A percentile compares a stretch with the other conserved stretches of the same genome.
Conservation (phyloP, 345 rosid genomes). For the Ceriops zippeliana region DNA sequence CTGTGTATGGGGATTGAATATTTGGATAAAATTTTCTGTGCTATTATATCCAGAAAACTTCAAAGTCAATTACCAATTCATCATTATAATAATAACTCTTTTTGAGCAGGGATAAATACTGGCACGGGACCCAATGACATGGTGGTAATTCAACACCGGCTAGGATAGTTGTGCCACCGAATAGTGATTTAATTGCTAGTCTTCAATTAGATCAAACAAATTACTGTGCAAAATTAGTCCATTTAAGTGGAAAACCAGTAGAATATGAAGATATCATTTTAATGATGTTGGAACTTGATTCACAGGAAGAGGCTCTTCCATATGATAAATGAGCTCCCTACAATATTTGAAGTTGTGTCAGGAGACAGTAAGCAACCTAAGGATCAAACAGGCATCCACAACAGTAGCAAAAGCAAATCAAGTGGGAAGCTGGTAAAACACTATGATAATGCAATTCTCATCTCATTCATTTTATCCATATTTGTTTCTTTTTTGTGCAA, state of each 20-base stretch:
- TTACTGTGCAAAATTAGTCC: not conserved
- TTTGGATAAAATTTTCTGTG: no score
- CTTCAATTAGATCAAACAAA: no score
- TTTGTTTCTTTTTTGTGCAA: not conserved
- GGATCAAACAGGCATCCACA: slow-evolving; percentile 69
- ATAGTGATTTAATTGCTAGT: no score
- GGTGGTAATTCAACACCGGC: no score
- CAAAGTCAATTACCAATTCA: no score
- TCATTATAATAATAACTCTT: no score
- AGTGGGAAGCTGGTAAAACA: slow-evolving; percentile 58
- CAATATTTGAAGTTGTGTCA: slow-evolving; percentile 87
- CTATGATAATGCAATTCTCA: slow-evolving; percentile 4
- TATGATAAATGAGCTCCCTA: slow-evolving; percentile 94
- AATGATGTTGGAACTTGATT: slow-evolving; percentile 10
- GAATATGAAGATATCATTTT: slow-evolving; percentile 3
- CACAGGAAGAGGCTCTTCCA: slow-evolving; percentile 96
- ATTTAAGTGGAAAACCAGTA: not conserved
- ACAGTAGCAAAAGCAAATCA: slow-evolving; percentile 64
- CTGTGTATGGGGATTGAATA: no score
- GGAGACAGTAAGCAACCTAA: slow-evolving; percentile 70
- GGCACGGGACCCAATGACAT: no score
- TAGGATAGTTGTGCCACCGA: no score
- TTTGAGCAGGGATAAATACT: no score
- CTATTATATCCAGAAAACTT: no score
- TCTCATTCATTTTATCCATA: not conserved